These are phyloP conservation scores for Carex kokanica DNA, from an alignment of 176 grass and related monocot species.

Conservation along the genomic window DNA sequence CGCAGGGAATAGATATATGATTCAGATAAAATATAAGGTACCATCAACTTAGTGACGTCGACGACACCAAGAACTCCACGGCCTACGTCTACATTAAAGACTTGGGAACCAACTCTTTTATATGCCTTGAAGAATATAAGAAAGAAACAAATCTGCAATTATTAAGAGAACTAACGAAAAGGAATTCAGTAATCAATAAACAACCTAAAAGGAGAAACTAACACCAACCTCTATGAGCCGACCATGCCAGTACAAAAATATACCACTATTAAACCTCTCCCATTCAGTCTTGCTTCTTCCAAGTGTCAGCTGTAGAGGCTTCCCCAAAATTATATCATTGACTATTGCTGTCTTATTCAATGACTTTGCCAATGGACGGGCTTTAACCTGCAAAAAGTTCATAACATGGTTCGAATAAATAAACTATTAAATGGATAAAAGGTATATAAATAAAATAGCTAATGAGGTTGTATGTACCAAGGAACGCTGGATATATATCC, in stretches of 20 bases:
- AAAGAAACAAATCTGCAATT: slow-evolving; percentile 11
- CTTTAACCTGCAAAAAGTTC: slow-evolving; percentile 54
- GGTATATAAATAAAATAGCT: slow-evolving; percentile 28
- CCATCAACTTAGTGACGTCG: slow-evolving; percentile 69
- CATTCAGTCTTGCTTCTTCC: slow-evolving; percentile 78
- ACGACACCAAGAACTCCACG: slow-evolving; percentile 77
- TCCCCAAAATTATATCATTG: slow-evolving; percentile 58
- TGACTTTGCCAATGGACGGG: slow-evolving; percentile 55
- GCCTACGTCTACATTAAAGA: slow-evolving; percentile 54
- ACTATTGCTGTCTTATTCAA: slow-evolving; percentile 73
- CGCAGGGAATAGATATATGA: not conserved
- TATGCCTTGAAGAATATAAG: slow-evolving; percentile 56
- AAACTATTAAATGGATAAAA: slow-evolving; percentile 14
- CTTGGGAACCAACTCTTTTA: slow-evolving; percentile 73
- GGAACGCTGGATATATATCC: slow-evolving; percentile 71
- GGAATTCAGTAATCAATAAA: slow-evolving; percentile 24
- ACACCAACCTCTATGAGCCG: slow-evolving; percentile 68
- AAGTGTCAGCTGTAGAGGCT: slow-evolving; percentile 47
- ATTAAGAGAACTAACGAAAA: slow-evolving; percentile 15
- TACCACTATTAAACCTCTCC: slow-evolving; percentile 70
- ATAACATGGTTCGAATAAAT: not conserved
- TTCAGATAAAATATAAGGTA: slow-evolving; percentile 31
- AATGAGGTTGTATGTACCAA: slow-evolving; percentile 38
- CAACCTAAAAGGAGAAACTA: not conserved
- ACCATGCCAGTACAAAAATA: slow-evolving; percentile 95